Conservation (phyloP, 768 basidiomycete species). For the Agrocybe pediades region DNA sequence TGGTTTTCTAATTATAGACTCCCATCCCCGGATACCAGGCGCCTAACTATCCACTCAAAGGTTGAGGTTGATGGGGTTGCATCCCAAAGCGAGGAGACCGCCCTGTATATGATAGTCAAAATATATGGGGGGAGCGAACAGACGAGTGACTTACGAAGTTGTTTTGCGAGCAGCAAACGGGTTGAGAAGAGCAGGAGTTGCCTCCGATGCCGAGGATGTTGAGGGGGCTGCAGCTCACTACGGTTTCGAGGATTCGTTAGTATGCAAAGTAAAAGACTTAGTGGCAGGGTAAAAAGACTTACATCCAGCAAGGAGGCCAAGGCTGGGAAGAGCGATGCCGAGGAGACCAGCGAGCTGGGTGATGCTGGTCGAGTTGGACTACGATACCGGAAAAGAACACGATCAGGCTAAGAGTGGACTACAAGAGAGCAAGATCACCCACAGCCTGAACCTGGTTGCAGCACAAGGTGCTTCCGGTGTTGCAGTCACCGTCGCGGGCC, state of each 20-base stretch:
- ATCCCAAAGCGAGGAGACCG: constrained; percentile 9
- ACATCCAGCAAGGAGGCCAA: constrained; percentile 14
- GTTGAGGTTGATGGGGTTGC: constrained; percentile 11
- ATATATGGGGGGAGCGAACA: not conserved
- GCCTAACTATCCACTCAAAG: not conserved
- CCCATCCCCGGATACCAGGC: not conserved
- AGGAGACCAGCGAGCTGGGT: constrained; percentile 11
- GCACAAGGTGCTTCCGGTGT: constrained; percentile 3
- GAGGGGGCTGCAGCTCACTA: constrained; percentile 16
- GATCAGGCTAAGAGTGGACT: not conserved
- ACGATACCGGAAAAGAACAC: not conserved
- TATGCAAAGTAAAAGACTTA: not conserved
- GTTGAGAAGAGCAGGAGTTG: constrained; percentile 15
- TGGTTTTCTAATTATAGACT: not conserved
- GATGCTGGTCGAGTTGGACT: not conserved
- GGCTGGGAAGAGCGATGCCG: constrained; percentile 9
- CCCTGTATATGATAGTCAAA: not conserved
- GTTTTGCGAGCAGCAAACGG: constrained; percentile 19
- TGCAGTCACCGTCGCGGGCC: constrained; percentile 5
- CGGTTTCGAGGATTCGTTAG: not conserved
- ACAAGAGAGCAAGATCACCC: not conserved
- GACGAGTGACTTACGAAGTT: constrained; percentile 3
- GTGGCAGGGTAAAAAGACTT: not conserved
- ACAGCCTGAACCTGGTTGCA: constrained; percentile 6
- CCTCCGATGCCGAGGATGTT: constrained; percentile 11